A percentile compares a stretch with the other conserved stretches of the same genome.
phyloP scores from a whole-genome alignment of 176 grass and related monocot genomes.

The Triticum turgidum region DNA sequence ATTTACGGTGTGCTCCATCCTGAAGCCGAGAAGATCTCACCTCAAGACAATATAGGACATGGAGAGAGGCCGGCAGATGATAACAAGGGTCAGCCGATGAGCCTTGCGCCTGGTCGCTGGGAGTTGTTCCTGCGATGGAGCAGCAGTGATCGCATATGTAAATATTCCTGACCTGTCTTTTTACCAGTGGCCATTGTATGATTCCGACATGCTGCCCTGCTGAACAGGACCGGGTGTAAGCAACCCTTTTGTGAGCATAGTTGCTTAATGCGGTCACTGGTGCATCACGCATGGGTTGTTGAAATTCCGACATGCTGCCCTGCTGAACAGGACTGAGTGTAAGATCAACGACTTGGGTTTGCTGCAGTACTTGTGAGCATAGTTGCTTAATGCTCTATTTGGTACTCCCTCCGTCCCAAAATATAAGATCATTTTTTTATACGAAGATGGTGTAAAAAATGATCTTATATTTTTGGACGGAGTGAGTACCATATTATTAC shows the following conservation, averaged over 20 bases:
- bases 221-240: conserved; percentile 11
- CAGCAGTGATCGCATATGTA: conserved; percentile 30
- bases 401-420: too few species aligned
- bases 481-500: not conserved
- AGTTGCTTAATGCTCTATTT: not conserved
- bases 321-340: too few species aligned
- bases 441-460: too few species aligned
- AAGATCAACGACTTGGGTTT: conserved; percentile 12
- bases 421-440: too few species aligned
- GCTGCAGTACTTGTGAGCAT: not conserved
- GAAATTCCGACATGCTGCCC: too few species aligned
- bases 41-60: conserved; percentile 68
- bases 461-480: too few species aligned
- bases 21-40: conserved; percentile 56
- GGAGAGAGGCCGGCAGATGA: conserved; percentile 75
- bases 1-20: conserved; percentile 58
- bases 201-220: not conserved
- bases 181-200: not conserved
- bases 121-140: conserved; percentile 28
- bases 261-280: too few species aligned
- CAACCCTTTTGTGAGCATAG: conserved; percentile 3
- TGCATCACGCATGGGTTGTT: too few species aligned
- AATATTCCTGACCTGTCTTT: conserved; percentile 26
- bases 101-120: not conserved
- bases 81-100: conserved; percentile 60